Conservation (phyloP, 805 yeast species). For the Zygoascus tannicola region DNA sequence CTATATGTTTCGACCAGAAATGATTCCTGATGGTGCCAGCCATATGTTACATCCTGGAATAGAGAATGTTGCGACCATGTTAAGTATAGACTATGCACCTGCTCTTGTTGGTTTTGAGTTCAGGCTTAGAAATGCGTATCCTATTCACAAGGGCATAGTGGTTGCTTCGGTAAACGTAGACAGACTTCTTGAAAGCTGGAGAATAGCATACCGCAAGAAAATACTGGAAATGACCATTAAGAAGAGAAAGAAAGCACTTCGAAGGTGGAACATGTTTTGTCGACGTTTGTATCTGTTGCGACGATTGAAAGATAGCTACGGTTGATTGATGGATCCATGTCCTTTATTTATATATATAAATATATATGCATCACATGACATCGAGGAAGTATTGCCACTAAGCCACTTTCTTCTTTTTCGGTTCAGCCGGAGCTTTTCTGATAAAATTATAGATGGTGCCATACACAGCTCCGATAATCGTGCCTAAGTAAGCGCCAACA, state of each 20-base stretch:
- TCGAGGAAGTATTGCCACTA: neutral
- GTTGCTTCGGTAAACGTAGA: conserved; percentile 40
- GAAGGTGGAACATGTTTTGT: conserved; percentile 7
- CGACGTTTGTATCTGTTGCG: conserved; percentile 5
- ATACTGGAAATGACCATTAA: neutral
- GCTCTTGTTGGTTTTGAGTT: conserved; percentile 61
- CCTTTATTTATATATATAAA: neutral
- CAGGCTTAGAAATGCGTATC: conserved; percentile 35
- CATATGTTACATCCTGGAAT: conserved; percentile 45
- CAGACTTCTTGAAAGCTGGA: conserved; percentile 11
- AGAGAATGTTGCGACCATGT: conserved; percentile 49
- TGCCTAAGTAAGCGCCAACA: conserved; percentile 70
- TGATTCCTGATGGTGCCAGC: conserved; percentile 66
- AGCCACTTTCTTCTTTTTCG: conserved; percentile 1
- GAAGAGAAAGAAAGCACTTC: conserved; percentile 3
- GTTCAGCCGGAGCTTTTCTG: neutral
- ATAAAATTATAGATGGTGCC: neutral
- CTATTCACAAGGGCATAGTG: conserved; percentile 57
- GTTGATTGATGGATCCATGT: neutral
- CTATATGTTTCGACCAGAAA: conserved; percentile 57
- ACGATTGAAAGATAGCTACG: conserved; percentile 6
- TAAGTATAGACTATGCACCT: conserved; percentile 59
- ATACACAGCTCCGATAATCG: conserved; percentile 45
- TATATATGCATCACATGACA: neutral
- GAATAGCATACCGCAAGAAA: neutral